A percentile compares a stretch with the other conserved stretches of the same genome.
These are phyloP conservation scores for Parmales sp. DNA, from an alignment of 108 stramenopile species.

Conservation along the genomic window DNA sequence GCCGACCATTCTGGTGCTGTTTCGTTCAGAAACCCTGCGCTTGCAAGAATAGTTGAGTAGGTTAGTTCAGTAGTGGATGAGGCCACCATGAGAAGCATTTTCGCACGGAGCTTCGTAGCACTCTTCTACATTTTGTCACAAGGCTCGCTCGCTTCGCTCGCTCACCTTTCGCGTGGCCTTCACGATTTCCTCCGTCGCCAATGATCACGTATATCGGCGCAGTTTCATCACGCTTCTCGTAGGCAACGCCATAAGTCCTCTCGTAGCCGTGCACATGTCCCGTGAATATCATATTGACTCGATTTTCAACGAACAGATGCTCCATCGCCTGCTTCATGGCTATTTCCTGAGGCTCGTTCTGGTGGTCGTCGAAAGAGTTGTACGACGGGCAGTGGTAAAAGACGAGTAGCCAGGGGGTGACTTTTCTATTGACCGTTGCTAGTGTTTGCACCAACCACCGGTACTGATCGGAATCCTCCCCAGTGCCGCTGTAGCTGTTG, in stretches of 20 bases:
- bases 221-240: conserved; percentile 24
- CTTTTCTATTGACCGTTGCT: conserved; percentile 43
- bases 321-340: conserved; percentile 59
- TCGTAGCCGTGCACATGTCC: conserved; percentile 89
- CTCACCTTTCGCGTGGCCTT: conserved; percentile 63
- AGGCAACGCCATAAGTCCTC: conserved; percentile 51
- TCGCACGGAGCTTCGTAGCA: too few relatives aligned
- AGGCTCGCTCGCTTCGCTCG: too few relatives aligned
- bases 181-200: conserved; percentile 83
- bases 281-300: conserved; percentile 71
- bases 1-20: conserved; percentile 66
- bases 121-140: too few relatives aligned
- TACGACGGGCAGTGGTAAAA: conserved; percentile 71
- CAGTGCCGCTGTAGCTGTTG: conserved; percentile 57
- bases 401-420: conserved; percentile 71
- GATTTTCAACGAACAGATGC: conserved; percentile 60
- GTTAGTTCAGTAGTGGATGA: too few relatives aligned
- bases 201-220: conserved; percentile 76
- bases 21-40: conserved; percentile 42
- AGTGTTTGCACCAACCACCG: conserved; percentile 60
- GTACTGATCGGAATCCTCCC: conserved; percentile 54
- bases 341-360: conserved; percentile 45
- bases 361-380: conserved; percentile 60
- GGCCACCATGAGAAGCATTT: too few relatives aligned
- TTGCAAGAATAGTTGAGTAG: too few relatives aligned